Evolutionary conservation across 306 rosid genomes (phyloP).

Genomic region (Cicer arietinum): DNA sequence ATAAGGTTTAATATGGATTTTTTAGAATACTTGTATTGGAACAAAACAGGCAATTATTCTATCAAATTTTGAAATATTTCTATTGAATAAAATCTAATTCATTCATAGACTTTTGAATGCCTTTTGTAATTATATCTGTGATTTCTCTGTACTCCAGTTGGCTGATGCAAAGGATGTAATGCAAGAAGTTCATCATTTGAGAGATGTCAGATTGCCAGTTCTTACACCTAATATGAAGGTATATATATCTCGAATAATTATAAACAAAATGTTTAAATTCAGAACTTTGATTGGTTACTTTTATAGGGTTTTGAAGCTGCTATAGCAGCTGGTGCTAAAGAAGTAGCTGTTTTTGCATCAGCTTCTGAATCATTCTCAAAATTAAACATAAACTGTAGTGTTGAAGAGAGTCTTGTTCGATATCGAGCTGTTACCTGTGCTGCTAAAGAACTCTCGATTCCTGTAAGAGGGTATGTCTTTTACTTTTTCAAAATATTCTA

Average conservation of each 20-base stretch:
- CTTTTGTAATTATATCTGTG: slow-evolving; percentile 9
- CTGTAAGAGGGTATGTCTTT: slow-evolving; percentile 76
- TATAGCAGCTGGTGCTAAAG: slow-evolving; percentile 86
- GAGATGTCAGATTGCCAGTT: slow-evolving; percentile 76
- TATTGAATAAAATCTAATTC: slow-evolving; percentile 1
- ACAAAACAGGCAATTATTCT: background rate
- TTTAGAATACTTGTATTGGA: background rate
- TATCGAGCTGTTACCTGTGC: slow-evolving; percentile 74
- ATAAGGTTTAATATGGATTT: too few species aligned
- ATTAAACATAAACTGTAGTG: slow-evolving; percentile 82
- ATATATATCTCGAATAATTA: slow-evolving; percentile 5
- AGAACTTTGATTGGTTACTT: slow-evolving; percentile 35
- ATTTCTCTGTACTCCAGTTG: slow-evolving; percentile 53
- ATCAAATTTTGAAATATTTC: background rate
- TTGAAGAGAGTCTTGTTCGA: slow-evolving; percentile 81
- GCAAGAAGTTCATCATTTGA: slow-evolving; percentile 63
- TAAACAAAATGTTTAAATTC: background rate
- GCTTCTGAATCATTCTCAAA: slow-evolving; percentile 93
- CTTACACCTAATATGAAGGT: slow-evolving; percentile 87
- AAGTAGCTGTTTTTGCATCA: slow-evolving; percentile 85
- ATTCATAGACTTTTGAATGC: background rate
- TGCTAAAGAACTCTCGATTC: slow-evolving; percentile 76
- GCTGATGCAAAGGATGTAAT: slow-evolving; percentile 90
- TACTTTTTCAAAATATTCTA: background rate
- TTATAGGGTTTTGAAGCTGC: slow-evolving; percentile 89